These are phyloP conservation scores for Ceratocystis cacaofunesta DNA, from an alignment of 2,329 filamentous ascomycete genomes.

Conservation along the genomic window DNA sequence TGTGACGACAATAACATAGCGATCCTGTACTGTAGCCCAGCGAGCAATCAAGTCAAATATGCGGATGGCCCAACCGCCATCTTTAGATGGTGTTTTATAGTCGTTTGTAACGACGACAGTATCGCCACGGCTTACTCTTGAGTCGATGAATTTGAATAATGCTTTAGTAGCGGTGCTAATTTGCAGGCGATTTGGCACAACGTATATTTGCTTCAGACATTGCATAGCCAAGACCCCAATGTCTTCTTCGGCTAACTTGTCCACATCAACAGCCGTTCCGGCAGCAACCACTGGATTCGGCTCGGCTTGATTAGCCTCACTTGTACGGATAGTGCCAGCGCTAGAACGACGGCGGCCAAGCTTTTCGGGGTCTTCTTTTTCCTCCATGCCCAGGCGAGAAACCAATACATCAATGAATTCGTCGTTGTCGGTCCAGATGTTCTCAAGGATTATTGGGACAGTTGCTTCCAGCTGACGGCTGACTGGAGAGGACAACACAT, in stretches of 20 bases:
- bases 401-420: slow-evolving; percentile 55
- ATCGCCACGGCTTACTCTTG: slow-evolving; percentile 38
- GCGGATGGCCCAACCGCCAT: slow-evolving; percentile 63
- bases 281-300: slow-evolving; percentile 59
- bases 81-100: slow-evolving; percentile 28
- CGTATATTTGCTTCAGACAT: slow-evolving; percentile 74
- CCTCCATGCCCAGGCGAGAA: slow-evolving; percentile 49
- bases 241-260: slow-evolving; percentile 79
- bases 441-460: slow-evolving; percentile 74
- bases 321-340: slow-evolving; percentile 60
- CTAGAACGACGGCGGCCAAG: slow-evolving; percentile 56
- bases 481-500: slow-evolving; percentile 59
- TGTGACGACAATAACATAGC: slow-evolving; percentile 77
- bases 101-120: slow-evolving; percentile 41
- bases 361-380: slow-evolving; percentile 52
- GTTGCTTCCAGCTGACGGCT: slow-evolving; percentile 63
- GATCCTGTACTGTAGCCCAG: slow-evolving; percentile 88
- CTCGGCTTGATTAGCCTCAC: slow-evolving; percentile 42
- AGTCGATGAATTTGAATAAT: slow-evolving; percentile 59
- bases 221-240: slow-evolving; percentile 71
- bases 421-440: slow-evolving; percentile 62
- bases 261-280: slow-evolving; percentile 71
- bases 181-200: slow-evolving; percentile 66
- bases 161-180: slow-evolving; percentile 61
- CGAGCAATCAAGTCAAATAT: slow-evolving; percentile 65